Conservation (phyloP, 352 stramenopile genomes). For the Hyaloperonospora brassicae region DNA sequence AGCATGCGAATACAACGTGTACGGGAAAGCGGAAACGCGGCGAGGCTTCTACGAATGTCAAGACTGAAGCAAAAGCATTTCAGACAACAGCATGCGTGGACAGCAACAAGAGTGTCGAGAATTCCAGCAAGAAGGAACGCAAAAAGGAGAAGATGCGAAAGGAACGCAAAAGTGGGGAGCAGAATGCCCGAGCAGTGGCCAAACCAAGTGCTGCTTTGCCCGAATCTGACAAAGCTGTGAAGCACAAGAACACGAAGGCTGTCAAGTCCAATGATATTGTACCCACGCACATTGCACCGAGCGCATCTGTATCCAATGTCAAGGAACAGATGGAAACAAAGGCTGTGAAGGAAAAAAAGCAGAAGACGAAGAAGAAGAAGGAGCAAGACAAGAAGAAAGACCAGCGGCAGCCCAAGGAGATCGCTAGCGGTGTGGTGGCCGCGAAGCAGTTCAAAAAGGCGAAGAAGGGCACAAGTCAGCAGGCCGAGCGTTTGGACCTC, state of each 20-base stretch:
- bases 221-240: slow-evolving; percentile 17
- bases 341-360: slow-evolving; percentile 23
- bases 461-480: slow-evolving; percentile 31
- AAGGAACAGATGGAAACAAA: slow-evolving; percentile 25
- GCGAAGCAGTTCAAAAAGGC: slow-evolving; percentile 76
- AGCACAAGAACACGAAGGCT: slow-evolving; percentile 18
- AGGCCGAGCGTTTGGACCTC: slow-evolving; percentile 37
- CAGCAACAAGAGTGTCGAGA: slow-evolving; percentile 7
- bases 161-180: slow-evolving; percentile 24
- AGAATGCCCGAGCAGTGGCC: slow-evolving; percentile 2
- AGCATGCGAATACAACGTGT: slow-evolving; percentile 23
- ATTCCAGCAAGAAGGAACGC: slow-evolving; percentile 20
- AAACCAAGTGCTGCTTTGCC: slow-evolving; percentile 7
- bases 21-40: slow-evolving; percentile 24
- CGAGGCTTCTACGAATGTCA: slow-evolving; percentile 10
- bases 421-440: slow-evolving; percentile 63
- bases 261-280: slow-evolving; percentile 1
- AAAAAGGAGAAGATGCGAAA: slow-evolving; percentile 30
- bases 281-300: slow-evolving; percentile 22
- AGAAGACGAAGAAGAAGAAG: slow-evolving; percentile 23
- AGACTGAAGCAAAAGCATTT: slow-evolving; percentile 1
- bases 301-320: slow-evolving; percentile 10
- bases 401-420: slow-evolving; percentile 47
- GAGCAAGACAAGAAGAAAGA: slow-evolving; percentile 37
- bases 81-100: slow-evolving; percentile 2